phyloP scores from a whole-genome alignment of 805 yeast genomes.

The Metschnikowia henanensis region DNA sequence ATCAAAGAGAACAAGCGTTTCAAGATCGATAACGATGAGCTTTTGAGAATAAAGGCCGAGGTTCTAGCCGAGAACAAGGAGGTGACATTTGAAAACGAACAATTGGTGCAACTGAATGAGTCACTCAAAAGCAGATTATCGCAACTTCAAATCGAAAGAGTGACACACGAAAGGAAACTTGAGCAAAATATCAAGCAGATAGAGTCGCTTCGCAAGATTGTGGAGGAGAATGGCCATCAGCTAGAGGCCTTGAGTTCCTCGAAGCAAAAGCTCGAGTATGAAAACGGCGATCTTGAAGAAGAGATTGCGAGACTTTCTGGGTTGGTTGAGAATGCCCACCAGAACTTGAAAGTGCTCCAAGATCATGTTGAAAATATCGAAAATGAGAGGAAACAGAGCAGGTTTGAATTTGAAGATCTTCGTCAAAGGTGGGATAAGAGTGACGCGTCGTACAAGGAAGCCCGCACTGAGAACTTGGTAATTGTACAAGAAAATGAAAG shows the following conservation, averaged over 20 bases:
- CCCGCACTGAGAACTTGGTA: slow-evolving; percentile 53
- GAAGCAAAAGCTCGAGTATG: slow-evolving; percentile 27
- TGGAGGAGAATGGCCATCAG: slow-evolving; percentile 61
- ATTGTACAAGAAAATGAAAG: slow-evolving; percentile 68
- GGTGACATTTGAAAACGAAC: slow-evolving; percentile 43
- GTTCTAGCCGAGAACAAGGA: slow-evolving; percentile 34
- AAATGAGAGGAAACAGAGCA: slow-evolving; percentile 31
- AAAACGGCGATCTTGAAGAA: slow-evolving; percentile 31
- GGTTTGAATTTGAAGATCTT: slow-evolving; percentile 32
- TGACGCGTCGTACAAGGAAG: slow-evolving; percentile 29
- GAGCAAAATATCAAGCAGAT: slow-evolving; percentile 47
- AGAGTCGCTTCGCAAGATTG: slow-evolving; percentile 53
- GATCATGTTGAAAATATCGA: slow-evolving; percentile 36
- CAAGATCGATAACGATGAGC: slow-evolving; percentile 57
- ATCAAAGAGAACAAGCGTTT: slow-evolving; percentile 63
- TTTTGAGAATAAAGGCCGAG: slow-evolving; percentile 24
- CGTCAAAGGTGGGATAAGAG: slow-evolving; percentile 30
- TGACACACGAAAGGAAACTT: slow-evolving; percentile 37
- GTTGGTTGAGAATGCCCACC: slow-evolving; percentile 26
- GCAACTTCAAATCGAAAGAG: slow-evolving; percentile 35
- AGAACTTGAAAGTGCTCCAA: slow-evolving; percentile 30
- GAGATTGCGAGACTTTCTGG: slow-evolving; percentile 28
- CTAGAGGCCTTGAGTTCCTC: slow-evolving; percentile 49
- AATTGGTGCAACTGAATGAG: slow-evolving; percentile 31
- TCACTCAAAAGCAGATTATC: slow-evolving; percentile 28